Evolutionary conservation across 257 asterid genomes (phyloP), one percentile per base, ranked within the genome.

Genomic region (Gentiana straminea): DNA sequence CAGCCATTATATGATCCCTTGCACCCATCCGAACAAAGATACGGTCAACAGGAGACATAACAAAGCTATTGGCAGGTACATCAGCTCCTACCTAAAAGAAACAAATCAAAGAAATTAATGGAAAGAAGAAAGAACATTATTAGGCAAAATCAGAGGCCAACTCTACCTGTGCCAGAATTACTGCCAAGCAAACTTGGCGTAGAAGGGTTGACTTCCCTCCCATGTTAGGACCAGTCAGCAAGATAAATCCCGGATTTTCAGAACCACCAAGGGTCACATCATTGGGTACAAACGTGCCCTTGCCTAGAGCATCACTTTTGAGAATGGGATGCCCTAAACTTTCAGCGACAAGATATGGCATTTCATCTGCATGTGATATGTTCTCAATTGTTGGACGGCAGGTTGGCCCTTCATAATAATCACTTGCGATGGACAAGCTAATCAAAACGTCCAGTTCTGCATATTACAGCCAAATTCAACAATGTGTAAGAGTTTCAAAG

Each of bases 1-100:
- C 94, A 61, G 91, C 82, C 95, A 92, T 81, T 66, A 88, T 92
- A 61, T 92, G 97, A 78, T 92, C 98, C 75, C 74, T 92, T 65
- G 97, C 98, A 62, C 97, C 98, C 98, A 92, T 92, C 54, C 98
- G 82, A 66, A 92, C 97, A 81, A 92, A 92, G 60, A 92, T 79
- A 33, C 81, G 82, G 68, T 88, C 98, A 52, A 85, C 71, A 41
- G 86, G 94, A 55, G 96, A 81, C 75, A 92, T 61, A 54, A 57
- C 67, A 66, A 92, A 85, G 61, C 79, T 78, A 74, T 79, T 77
- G 58, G 97, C 95, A 33, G 98, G 98, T 59, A 92, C 94, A 65
- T 88, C 90, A 52, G 98, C 95, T 70, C 98, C 98, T 15, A 92
- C 65, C 95, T 92, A 81, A 44, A 64, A 64, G 64, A 34, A 52